Evolutionary conservation across 257 asterid species (phyloP).

Genomic region (Jacaranda copaia): DNA sequence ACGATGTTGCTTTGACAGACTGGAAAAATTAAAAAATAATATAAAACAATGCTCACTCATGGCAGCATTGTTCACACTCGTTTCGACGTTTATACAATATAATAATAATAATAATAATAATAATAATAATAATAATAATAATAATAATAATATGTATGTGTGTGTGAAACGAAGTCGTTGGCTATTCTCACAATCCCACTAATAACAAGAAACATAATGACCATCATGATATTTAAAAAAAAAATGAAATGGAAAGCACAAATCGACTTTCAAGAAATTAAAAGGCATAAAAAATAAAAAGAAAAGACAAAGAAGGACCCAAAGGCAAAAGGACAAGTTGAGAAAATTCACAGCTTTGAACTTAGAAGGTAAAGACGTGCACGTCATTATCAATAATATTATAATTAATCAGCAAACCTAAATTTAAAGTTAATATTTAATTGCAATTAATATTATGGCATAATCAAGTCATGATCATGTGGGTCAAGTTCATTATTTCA

Average conservation of each 20-base stretch:
- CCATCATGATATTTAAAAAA: neutral
- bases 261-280: conserved; percentile 8
- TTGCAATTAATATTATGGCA: neutral
- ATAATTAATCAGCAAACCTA: neutral
- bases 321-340: neutral
- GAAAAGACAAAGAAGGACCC: neutral
- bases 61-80: too few species aligned
- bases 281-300: neutral
- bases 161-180: neutral
- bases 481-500: neutral
- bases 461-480: conserved; percentile 19
- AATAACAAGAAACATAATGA: conserved; percentile 10
- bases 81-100: too few species aligned
- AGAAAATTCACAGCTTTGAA: conserved; percentile 26
- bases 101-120: too few species aligned
- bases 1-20: too few species aligned
- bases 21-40: too few species aligned
- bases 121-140: too few species aligned
- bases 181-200: conserved; percentile 24
- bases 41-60: too few species aligned
- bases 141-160: too few species aligned
- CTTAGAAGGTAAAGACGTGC: conserved; percentile 20
- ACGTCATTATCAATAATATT: conserved; percentile 18
- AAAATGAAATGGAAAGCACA: conserved; percentile 21
- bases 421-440: neutral